Percentiles rank a stretch among this genome's conserved stretches.
phyloP scores from a whole-genome alignment of 805 yeast species.

The Scheffersomyces lignosus region DNA sequence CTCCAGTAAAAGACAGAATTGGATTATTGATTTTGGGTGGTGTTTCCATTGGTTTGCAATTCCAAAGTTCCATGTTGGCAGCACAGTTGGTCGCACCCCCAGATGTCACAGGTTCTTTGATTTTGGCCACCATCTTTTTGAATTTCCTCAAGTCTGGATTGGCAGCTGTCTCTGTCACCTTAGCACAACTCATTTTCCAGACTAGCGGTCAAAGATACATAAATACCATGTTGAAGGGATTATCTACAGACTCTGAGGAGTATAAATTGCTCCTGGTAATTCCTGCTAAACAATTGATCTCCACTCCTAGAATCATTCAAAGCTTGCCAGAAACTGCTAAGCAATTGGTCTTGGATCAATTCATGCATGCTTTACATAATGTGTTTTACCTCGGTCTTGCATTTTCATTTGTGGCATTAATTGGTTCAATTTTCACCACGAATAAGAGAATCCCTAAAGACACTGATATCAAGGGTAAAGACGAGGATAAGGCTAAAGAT shows the following conservation, averaged over 20 bases:
- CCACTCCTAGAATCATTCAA: slow-evolving; percentile 30
- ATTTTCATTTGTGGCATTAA: slow-evolving; percentile 29
- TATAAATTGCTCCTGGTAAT: slow-evolving; percentile 12
- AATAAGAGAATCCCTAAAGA: slow-evolving; percentile 41
- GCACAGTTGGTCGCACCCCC: slow-evolving; percentile 39
- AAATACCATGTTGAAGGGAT: slow-evolving; percentile 8
- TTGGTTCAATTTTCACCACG: slow-evolving; percentile 38
- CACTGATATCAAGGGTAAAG: slow-evolving; percentile 3
- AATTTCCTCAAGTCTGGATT: slow-evolving; percentile 33
- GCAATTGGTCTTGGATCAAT: slow-evolving; percentile 27
- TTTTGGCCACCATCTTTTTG: slow-evolving; percentile 32
- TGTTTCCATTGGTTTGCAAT: slow-evolving; percentile 36
- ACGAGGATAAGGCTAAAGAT: not conserved
- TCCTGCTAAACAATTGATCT: slow-evolving; percentile 16
- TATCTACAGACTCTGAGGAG: slow-evolving; percentile 10
- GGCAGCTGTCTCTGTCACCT: slow-evolving; percentile 30
- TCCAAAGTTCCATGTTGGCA: slow-evolving; percentile 35
- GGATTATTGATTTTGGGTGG: slow-evolving; percentile 38
- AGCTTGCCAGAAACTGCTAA: slow-evolving; percentile 22
- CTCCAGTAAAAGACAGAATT: slow-evolving; percentile 22
- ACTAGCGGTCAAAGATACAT: slow-evolving; percentile 19
- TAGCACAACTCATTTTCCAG: slow-evolving; percentile 33
- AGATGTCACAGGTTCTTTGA: slow-evolving; percentile 35
- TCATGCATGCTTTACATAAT: slow-evolving; percentile 31
- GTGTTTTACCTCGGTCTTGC: slow-evolving; percentile 40